phyloP scores from a whole-genome alignment of 805 yeast genomes.

The Lipomyces orientalis region DNA sequence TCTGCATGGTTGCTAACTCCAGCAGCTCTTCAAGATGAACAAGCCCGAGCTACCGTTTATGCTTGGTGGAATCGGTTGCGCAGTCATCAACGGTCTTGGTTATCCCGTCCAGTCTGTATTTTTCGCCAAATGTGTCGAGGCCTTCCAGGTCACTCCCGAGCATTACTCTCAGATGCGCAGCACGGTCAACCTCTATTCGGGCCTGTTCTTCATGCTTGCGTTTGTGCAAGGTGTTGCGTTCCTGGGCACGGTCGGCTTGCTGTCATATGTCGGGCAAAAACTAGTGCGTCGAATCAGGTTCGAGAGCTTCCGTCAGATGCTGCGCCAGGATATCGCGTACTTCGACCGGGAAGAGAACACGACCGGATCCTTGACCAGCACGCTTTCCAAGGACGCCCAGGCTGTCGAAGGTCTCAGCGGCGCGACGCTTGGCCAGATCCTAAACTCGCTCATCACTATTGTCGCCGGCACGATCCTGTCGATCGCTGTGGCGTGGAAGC shows the following conservation, averaged over 20 bases:
- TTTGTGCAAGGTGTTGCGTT: conserved; percentile 48
- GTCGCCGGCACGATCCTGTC: conserved; percentile 48
- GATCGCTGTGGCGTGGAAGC: conserved; percentile 50
- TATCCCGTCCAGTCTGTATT: conserved; percentile 31
- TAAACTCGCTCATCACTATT: conserved; percentile 45
- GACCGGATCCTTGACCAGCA: conserved; percentile 40
- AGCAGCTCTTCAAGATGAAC: conserved; percentile 11
- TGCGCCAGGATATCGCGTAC: conserved; percentile 43
- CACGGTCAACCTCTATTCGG: conserved; percentile 48
- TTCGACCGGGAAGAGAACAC: conserved; percentile 42
- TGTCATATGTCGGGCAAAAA: conserved; percentile 37
- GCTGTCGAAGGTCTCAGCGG: conserved; percentile 44
- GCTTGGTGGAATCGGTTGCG: conserved; percentile 10
- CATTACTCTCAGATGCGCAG: conserved; percentile 45
- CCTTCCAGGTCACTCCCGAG: conserved; percentile 42
- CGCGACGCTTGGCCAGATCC: conserved; percentile 43
- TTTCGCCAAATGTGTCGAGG: conserved; percentile 31
- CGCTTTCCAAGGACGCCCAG: conserved; percentile 42
- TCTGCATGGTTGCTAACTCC: not conserved
- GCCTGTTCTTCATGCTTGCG: conserved; percentile 48
- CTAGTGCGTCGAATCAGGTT: conserved; percentile 41
- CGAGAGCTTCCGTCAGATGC: conserved; percentile 38
- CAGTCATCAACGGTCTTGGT: conserved; percentile 33
- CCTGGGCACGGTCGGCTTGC: conserved; percentile 48
- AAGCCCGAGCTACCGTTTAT: conserved; percentile 20